Evolutionary conservation across 164 flowering plant genomes (phyloP).

Genomic region (Macadamia tetraphylla): DNA sequence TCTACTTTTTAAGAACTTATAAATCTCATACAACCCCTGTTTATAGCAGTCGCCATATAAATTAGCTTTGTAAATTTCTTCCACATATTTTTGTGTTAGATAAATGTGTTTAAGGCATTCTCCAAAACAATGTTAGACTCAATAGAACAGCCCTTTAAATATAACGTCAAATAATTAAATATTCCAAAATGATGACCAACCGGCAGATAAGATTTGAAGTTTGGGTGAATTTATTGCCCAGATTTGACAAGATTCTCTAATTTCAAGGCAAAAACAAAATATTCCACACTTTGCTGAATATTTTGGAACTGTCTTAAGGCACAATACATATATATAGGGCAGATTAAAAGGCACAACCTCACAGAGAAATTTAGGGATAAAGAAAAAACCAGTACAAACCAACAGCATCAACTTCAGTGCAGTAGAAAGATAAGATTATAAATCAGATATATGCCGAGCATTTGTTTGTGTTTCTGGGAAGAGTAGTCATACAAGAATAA

Average conservation of each 20-base stretch:
- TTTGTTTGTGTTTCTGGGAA: not conserved
- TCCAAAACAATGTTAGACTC: no score
- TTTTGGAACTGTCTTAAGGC: not conserved
- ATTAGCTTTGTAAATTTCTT: not conserved
- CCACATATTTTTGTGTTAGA: not conserved
- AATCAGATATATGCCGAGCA: no score
- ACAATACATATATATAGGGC: no score
- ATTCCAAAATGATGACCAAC: not conserved
- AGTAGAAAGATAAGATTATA: not conserved
- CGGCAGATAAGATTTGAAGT: no score
- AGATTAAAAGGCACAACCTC: not conserved
- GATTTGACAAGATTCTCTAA: not conserved
- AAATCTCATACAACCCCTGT: not conserved
- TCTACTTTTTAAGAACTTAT: not conserved
- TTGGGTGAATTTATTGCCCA: no score
- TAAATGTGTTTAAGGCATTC: no score
- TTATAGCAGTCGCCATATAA: not conserved
- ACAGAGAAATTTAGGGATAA: not conserved
- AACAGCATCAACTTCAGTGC: no score
- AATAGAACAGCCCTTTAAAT: not conserved
- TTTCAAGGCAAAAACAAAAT: not conserved
- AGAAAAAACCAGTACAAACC: no score
- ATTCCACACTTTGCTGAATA: no score
- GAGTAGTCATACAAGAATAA: not conserved
- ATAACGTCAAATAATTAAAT: not conserved